Evolutionary conservation across 495 filamentous ascomycete species (phyloP).

Genomic region (Elasticomyces elasticus): DNA sequence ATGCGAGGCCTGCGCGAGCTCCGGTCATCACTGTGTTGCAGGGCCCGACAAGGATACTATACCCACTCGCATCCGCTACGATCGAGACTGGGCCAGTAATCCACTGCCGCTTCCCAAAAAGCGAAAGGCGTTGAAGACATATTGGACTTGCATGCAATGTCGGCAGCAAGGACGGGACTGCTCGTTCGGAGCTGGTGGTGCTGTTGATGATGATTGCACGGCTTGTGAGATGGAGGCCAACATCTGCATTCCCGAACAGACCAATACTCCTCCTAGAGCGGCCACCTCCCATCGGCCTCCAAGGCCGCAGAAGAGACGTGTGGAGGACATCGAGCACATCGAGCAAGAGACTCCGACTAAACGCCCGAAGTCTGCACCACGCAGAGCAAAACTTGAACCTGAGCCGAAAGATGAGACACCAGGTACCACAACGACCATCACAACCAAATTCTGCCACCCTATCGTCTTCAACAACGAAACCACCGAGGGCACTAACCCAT

Average conservation of each 20-base stretch:
- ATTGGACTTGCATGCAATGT: conserved; percentile 16
- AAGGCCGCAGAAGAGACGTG: conserved; percentile 1
- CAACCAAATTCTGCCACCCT: conserved; percentile 34
- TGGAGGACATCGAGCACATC: not conserved
- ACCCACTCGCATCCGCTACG: conserved; percentile 8
- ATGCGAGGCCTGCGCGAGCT: conserved; percentile 17
- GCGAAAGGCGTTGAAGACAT: not conserved
- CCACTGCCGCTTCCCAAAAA: not conserved
- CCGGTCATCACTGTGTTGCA: conserved; percentile 22
- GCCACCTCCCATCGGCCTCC: not conserved
- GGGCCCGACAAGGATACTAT: conserved; percentile 18
- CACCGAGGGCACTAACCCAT: conserved; percentile 23
- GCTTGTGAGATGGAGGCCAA: conserved; percentile 9
- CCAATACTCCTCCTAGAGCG: not conserved
- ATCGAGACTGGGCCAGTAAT: conserved; percentile 1
- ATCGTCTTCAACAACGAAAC: conserved; percentile 32
- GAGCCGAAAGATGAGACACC: not conserved
- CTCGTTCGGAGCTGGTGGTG: conserved; percentile 5
- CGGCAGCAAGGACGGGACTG: conserved; percentile 6
- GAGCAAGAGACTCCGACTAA: not conserved
- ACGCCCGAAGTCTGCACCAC: not conserved
- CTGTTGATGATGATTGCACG: not conserved
- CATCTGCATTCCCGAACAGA: conserved; percentile 5
- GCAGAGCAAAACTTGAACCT: not conserved
- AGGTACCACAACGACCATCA: conserved; percentile 15